These are phyloP conservation scores for Sphaerosporella brunnea DNA, from an alignment of 495 filamentous ascomycete species.

Conservation along the genomic window DNA sequence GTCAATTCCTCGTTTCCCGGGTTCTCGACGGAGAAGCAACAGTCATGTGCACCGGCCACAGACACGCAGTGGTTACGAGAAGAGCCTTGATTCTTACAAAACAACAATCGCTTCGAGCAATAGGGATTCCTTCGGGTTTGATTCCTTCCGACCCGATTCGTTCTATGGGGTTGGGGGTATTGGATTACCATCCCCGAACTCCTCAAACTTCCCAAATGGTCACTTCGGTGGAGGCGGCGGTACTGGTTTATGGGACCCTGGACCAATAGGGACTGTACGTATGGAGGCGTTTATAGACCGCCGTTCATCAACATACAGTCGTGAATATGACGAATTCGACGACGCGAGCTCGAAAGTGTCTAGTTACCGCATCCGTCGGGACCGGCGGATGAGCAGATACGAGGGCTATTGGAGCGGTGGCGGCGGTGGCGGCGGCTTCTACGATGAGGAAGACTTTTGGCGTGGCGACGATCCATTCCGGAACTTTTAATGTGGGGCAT, in stretches of 20 bases:
- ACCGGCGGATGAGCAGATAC: slow-evolving; percentile 33
- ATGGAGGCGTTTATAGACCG: slow-evolving; percentile 91
- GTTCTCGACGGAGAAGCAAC: slow-evolving; percentile 19
- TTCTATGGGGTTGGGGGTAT: slow-evolving; percentile 22
- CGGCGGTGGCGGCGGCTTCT: slow-evolving; percentile 29
- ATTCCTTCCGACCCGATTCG: slow-evolving; percentile 13
- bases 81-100: slow-evolving; percentile 23
- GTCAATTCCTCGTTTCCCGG: slow-evolving; percentile 36
- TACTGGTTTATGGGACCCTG: slow-evolving; percentile 26
- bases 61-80: slow-evolving; percentile 26
- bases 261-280: slow-evolving; percentile 65
- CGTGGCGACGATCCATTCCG: slow-evolving; percentile 30
- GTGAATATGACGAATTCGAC: slow-evolving; percentile 33
- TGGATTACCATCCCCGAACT: slow-evolving; percentile 18
- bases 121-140: slow-evolving; percentile 13
- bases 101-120: slow-evolving; percentile 17
- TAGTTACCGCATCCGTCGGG: slow-evolving; percentile 34
- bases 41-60: slow-evolving; percentile 11
- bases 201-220: slow-evolving; percentile 16
- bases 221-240: background rate
- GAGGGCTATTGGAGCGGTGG: slow-evolving; percentile 34
- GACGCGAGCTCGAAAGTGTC: slow-evolving; percentile 31
- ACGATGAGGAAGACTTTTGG: slow-evolving; percentile 28
- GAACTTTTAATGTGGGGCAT: slow-evolving; percentile 25
- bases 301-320: slow-evolving; percentile 30